Evolutionary conservation across 345 rosid genomes (phyloP).

Genomic region (Eucalyptus sideroxylon): DNA sequence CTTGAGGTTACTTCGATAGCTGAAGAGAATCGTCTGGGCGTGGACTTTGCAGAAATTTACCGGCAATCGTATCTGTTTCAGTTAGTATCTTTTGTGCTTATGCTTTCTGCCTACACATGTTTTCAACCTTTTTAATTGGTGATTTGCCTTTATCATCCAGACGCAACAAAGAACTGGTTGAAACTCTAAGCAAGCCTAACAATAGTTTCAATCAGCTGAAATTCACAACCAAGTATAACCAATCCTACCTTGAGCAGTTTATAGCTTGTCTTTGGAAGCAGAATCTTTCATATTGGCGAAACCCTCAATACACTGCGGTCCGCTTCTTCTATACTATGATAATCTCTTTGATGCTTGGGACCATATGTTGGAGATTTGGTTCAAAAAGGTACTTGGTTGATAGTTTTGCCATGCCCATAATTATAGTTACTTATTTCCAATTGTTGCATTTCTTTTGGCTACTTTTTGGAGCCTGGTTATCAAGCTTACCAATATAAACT

Average conservation of each 20-base stretch:
- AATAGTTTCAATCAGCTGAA: constrained; percentile 47
- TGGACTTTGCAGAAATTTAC: constrained; percentile 89
- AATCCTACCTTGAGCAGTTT: constrained; percentile 62
- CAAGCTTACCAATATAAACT: neutral
- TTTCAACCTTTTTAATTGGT: neutral
- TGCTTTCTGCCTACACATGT: neutral
- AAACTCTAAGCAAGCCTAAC: constrained; percentile 68
- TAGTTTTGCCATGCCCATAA: neutral
- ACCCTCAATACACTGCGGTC: constrained; percentile 95
- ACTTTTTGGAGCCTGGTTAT: neutral
- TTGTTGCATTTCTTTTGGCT: neutral
- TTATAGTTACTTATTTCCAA: neutral
- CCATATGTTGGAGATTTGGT: constrained; percentile 96
- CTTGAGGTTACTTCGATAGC: constrained; percentile 76
- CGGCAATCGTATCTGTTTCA: constrained; percentile 53
- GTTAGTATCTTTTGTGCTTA: constrained; percentile 25
- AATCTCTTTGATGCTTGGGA: constrained; percentile 91
- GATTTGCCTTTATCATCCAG: constrained; percentile 23
- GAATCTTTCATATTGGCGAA: constrained; percentile 91
- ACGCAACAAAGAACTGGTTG: constrained; percentile 58
- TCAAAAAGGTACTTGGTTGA: constrained; percentile 40
- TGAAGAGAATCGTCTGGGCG: constrained; percentile 66
- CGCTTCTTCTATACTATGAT: constrained; percentile 90
- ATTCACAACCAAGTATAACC: constrained; percentile 79
- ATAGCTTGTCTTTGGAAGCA: constrained; percentile 96